These are phyloP conservation scores for Graphilbum sp. DNA, from an alignment of 2,329 filamentous ascomycete genomes.

Conservation along the genomic window DNA sequence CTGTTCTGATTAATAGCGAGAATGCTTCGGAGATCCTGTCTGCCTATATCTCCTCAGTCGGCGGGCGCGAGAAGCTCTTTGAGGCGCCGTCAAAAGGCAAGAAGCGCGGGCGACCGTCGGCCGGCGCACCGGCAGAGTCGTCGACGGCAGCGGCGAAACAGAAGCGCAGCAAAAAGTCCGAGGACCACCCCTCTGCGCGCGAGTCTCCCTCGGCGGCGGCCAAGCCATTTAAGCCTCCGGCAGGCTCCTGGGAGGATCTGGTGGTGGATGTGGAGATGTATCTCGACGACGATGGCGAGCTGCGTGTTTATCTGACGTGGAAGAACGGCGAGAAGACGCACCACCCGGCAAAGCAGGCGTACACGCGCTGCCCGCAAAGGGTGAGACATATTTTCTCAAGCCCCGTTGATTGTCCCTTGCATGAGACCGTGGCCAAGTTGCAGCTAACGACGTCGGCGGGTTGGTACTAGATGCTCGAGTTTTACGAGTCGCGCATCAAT, in stretches of 20 bases:
- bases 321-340: conserved; percentile 58
- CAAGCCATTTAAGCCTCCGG: conserved; percentile 46
- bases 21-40: conserved; percentile 43
- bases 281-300: conserved; percentile 43
- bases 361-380: conserved; percentile 65
- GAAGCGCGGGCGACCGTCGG: conserved; percentile 38
- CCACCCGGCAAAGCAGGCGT: conserved; percentile 50
- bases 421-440: too few species aligned
- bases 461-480: conserved; percentile 37
- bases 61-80: conserved; percentile 43
- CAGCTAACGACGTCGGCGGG: too few species aligned
- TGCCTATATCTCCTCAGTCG: conserved; percentile 46
- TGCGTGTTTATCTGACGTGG: conserved; percentile 59
- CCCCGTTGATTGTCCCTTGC: too few species aligned
- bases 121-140: conserved; percentile 15
- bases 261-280: conserved; percentile 56
- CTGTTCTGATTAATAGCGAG: too few species aligned
- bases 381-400: conserved; percentile 26
- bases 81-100: conserved; percentile 33
- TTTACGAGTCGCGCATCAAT: conserved; percentile 41
- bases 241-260: conserved; percentile 62
- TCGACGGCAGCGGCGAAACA: conserved; percentile 8
- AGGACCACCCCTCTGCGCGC: conserved; percentile 29
- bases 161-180: conserved; percentile 9
- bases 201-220: conserved; percentile 29